Evolutionary conservation across 2,329 filamentous ascomycete species (phyloP).

Genomic region (Rhynchosporium graminicola): DNA sequence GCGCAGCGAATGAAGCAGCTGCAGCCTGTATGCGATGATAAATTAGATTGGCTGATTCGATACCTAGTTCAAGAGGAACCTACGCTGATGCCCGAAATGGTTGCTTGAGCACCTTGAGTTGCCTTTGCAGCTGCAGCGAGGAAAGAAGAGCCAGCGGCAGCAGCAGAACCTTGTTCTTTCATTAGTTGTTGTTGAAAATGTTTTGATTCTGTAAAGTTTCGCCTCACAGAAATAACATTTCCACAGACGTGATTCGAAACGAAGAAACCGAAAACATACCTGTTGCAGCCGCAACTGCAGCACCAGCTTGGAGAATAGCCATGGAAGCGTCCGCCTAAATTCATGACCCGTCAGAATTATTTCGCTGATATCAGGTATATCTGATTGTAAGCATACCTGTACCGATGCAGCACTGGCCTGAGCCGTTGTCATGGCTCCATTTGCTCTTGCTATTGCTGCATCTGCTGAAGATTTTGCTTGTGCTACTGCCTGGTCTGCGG

Average conservation of each 20-base stretch:
- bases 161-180: slow-evolving; percentile 33
- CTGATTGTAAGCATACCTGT: slow-evolving; percentile 28
- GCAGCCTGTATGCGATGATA: slow-evolving; percentile 24
- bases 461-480: slow-evolving; percentile 33
- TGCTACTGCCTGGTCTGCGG: slow-evolving; percentile 31
- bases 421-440: slow-evolving; percentile 28
- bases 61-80: slow-evolving; percentile 13
- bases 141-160: slow-evolving; percentile 36
- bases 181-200: slow-evolving; percentile 10
- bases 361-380: background rate
- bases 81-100: slow-evolving; percentile 29
- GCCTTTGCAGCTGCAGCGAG: slow-evolving; percentile 34
- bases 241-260: background rate
- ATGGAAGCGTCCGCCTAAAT: slow-evolving; percentile 29
- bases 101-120: slow-evolving; percentile 28
- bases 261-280: slow-evolving; percentile 25
- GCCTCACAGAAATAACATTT: background rate
- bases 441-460: slow-evolving; percentile 31
- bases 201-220: background rate
- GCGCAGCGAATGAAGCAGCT: slow-evolving; percentile 29
- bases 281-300: slow-evolving; percentile 37
- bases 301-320: slow-evolving; percentile 35
- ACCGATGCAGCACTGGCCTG: slow-evolving; percentile 29
- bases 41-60: slow-evolving; percentile 6
- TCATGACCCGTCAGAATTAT: slow-evolving; percentile 12